Conservation (phyloP, 2,329 filamentous ascomycete species). For the Ophiostoma pallidulum region DNA sequence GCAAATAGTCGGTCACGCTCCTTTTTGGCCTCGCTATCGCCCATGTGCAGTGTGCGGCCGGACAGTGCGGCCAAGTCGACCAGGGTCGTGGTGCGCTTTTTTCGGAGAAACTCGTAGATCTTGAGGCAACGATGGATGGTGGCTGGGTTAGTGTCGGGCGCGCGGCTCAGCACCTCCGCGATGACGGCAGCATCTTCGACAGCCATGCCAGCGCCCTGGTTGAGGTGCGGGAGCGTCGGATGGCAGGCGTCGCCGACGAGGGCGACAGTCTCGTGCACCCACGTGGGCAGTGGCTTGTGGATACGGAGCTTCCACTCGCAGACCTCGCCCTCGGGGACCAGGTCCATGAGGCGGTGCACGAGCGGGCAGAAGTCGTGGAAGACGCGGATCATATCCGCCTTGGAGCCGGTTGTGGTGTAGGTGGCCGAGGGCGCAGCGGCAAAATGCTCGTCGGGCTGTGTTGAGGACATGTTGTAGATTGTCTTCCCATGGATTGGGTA, state of each 20-base stretch:
- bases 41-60: slow-evolving; percentile 45
- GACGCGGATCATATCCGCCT: slow-evolving; percentile 49
- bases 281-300: slow-evolving; percentile 46
- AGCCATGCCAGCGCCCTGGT: slow-evolving; percentile 58
- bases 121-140: slow-evolving; percentile 39
- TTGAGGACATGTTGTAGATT: slow-evolving; percentile 55
- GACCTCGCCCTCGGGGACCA: slow-evolving; percentile 53
- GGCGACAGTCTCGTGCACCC: slow-evolving; percentile 46
- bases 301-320: slow-evolving; percentile 56
- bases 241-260: slow-evolving; percentile 58
- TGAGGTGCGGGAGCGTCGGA: slow-evolving; percentile 57
- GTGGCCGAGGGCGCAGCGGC: slow-evolving; percentile 47
- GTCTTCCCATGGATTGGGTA: slow-evolving; percentile 62
- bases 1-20: slow-evolving; percentile 49
- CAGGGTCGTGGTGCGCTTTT: slow-evolving; percentile 42
- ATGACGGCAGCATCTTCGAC: slow-evolving; percentile 57
- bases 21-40: slow-evolving; percentile 48
- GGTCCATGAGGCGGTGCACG: slow-evolving; percentile 47
- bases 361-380: slow-evolving; percentile 52
- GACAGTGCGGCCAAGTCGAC: slow-evolving; percentile 46
- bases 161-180: slow-evolving; percentile 39
- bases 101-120: slow-evolving; percentile 46
- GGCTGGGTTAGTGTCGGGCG: slow-evolving; percentile 20
- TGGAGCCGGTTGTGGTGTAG: slow-evolving; percentile 55
- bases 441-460: slow-evolving; percentile 53